Evolutionary conservation across 148 eudicot species (phyloP).

Genomic region (Dysphania ambrosioides): DNA sequence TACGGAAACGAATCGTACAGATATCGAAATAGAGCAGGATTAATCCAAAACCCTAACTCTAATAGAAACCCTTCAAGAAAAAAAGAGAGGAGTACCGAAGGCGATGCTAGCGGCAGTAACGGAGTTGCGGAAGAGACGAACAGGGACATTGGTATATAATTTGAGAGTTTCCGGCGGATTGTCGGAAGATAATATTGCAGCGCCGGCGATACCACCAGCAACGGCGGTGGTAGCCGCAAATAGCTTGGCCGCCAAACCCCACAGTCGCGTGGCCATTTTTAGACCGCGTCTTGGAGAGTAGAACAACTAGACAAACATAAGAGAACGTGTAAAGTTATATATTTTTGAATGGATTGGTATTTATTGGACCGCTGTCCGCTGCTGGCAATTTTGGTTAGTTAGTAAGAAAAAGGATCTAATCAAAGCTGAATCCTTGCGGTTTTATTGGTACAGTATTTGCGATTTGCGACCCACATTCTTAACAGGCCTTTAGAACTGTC

Average conservation of each 20-base stretch:
- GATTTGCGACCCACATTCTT: too few relatives aligned
- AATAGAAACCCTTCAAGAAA: neutral
- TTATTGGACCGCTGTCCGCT: neutral
- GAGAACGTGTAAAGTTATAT: neutral
- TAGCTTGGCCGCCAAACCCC: constrained; percentile 48
- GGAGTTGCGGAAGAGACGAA: constrained; percentile 67
- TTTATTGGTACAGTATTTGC: too few relatives aligned
- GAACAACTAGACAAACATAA: too few relatives aligned
- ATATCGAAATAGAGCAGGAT: neutral
- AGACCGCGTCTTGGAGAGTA: constrained; percentile 22
- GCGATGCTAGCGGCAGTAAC: constrained; percentile 71
- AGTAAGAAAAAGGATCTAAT: too few relatives aligned
- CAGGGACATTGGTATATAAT: constrained; percentile 69
- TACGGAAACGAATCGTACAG: neutral
- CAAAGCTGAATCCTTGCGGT: too few relatives aligned
- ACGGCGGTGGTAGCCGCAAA: constrained; percentile 42
- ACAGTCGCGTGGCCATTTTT: constrained; percentile 60
- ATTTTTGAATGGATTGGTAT: neutral
- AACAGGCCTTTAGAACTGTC: too few relatives aligned
- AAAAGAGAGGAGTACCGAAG: constrained; percentile 44
- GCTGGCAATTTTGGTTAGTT: too few relatives aligned
- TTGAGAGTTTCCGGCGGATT: constrained; percentile 67
- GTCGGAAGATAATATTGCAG: constrained; percentile 58
- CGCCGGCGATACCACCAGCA: constrained; percentile 61
- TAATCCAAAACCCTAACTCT: constrained; percentile 12